phyloP scores from a whole-genome alignment of 306 rosid genomes.

The Quercus engelmannii region DNA sequence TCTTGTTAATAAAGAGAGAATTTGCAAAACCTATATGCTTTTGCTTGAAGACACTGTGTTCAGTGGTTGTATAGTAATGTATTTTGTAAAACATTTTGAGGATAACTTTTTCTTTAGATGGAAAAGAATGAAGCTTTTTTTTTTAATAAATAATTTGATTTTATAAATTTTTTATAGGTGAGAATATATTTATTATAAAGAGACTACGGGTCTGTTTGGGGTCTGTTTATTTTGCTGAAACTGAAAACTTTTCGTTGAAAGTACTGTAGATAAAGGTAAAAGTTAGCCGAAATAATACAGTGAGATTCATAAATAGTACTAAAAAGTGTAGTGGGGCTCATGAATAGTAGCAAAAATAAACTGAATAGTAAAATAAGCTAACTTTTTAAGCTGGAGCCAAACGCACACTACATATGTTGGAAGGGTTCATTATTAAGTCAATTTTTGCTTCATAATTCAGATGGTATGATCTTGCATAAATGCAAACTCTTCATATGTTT shows the following conservation, averaged over 20 bases:
- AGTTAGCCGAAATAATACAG: too few species aligned
- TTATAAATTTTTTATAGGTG: too few species aligned
- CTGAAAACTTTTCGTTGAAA: too few species aligned
- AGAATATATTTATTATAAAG: background rate
- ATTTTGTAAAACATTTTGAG: background rate
- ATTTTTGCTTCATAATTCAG: background rate
- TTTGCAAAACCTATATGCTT: background rate
- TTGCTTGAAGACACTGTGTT: background rate
- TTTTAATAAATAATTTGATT: too few species aligned
- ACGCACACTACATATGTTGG: background rate
- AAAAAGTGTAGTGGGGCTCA: too few species aligned
- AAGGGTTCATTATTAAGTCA: background rate
- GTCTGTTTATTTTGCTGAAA: too few species aligned
- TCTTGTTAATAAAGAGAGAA: too few species aligned
- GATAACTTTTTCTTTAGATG: background rate
- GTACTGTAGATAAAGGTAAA: too few species aligned
- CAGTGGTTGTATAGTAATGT: background rate
- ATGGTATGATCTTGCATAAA: background rate
- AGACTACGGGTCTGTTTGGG: background rate
- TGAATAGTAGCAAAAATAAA: too few species aligned
- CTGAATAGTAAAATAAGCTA: too few species aligned
- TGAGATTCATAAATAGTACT: fast-evolving
- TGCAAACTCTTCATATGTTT: background rate
- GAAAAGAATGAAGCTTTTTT: background rate
- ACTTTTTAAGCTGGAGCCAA: too few species aligned